Conservation (phyloP, 768 basidiomycete genomes). For the Exsudoporus frostii region DNA sequence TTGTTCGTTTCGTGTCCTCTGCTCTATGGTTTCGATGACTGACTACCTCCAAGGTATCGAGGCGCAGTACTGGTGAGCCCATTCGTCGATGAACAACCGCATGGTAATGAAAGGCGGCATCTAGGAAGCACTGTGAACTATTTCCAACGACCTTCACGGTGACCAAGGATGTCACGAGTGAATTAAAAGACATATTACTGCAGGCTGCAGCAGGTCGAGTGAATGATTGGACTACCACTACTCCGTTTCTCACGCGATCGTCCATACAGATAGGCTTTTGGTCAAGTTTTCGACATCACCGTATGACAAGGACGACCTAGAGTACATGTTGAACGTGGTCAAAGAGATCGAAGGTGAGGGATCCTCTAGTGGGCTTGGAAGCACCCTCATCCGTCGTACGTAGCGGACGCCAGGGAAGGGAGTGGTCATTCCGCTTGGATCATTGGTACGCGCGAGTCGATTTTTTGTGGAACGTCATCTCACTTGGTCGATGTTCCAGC, state of each 20-base stretch:
- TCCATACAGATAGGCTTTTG: slow-evolving; percentile 24
- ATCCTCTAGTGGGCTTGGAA: not conserved
- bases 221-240: not conserved
- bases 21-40: not conserved
- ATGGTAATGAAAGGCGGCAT: not conserved
- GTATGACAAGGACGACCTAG: slow-evolving; percentile 19
- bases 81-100: too few relatives aligned
- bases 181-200: slow-evolving; percentile 22
- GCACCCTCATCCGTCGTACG: not conserved
- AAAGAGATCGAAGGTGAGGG: slow-evolving; percentile 27
- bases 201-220: slow-evolving; percentile 30
- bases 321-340: slow-evolving; percentile 27
- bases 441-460: slow-evolving; percentile 16
- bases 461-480: not conserved
- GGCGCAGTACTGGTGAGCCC: slow-evolving; percentile 29
- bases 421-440: slow-evolving; percentile 23
- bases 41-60: slow-evolving; percentile 21
- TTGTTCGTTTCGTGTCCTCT: slow-evolving; percentile 20
- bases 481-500: slow-evolving; percentile 12
- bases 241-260: not conserved
- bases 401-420: slow-evolving; percentile 11
- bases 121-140: slow-evolving; percentile 31
- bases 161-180: slow-evolving; percentile 15
- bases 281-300: slow-evolving; percentile 34
- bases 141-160: slow-evolving; percentile 26